Evolutionary conservation across 306 rosid genomes (phyloP).

Genomic region (Cicer arietinum): DNA sequence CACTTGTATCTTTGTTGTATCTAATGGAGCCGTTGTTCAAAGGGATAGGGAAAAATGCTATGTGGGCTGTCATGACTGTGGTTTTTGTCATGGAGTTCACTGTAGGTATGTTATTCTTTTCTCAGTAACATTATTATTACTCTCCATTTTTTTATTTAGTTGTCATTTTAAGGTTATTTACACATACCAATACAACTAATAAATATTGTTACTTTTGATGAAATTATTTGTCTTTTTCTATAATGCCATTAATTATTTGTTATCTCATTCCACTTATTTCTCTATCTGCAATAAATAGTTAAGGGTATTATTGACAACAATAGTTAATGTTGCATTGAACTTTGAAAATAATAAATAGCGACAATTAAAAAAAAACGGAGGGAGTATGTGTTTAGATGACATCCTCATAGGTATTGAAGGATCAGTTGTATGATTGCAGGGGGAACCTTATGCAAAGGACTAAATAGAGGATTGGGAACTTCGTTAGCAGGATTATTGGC

Average conservation of each 20-base stretch:
- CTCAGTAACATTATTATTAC: not conserved
- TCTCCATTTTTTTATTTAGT: too few relatives aligned
- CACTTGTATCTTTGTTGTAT: constrained; percentile 78
- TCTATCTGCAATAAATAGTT: too few relatives aligned
- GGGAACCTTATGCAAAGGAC: constrained; percentile 90
- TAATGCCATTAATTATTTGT: too few relatives aligned
- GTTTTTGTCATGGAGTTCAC: constrained; percentile 94
- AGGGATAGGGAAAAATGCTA: constrained; percentile 72
- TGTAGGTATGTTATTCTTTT: constrained; percentile 56
- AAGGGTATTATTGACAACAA: too few relatives aligned
- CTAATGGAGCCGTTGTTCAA: constrained; percentile 70
- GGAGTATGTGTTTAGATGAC: not conserved
- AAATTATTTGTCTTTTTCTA: too few relatives aligned
- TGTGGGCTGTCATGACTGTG: constrained; percentile 98
- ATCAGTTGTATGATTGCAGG: constrained; percentile 53
- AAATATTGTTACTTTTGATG: too few relatives aligned
- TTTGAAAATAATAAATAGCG: too few relatives aligned
- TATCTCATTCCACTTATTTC: too few relatives aligned
- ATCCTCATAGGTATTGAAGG: not conserved
- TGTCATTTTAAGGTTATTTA: too few relatives aligned
- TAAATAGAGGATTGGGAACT: constrained; percentile 93
- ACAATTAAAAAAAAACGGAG: too few relatives aligned
- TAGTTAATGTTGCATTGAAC: too few relatives aligned
- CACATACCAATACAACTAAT: too few relatives aligned
- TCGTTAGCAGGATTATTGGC: constrained; percentile 81